Evolutionary conservation across 164 flowering plant species (phyloP), one percentile per base, ranked within the genome.

Genomic region (Amborella trichopoda): DNA sequence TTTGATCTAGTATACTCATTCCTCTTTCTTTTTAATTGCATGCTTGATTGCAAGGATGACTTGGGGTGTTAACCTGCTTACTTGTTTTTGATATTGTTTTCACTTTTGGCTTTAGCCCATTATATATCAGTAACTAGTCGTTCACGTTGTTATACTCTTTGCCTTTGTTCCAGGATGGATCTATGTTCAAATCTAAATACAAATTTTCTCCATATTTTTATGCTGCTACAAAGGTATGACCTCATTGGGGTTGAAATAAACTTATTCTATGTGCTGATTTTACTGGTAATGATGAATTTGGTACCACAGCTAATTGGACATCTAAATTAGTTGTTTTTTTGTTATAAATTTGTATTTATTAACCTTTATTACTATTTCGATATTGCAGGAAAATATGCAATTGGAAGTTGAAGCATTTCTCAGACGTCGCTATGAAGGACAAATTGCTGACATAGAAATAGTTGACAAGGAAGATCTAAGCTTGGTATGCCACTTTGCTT

Each of bases 391-490:
- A 0, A 77, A 80, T 48, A 70, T 66, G 82, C 88, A 81, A 68
- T 72, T 72, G 72, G 95, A 88, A 48, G 96, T 91, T 5, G 95
- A 87, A 50, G 76, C 81, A 14, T 87, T 78, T 55, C 61, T 91
- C 56, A 77, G 81, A 38, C 59, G 96, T 45, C 81, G 83, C 1
- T 87, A 87, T 55, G 86, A 91, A 66, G 76, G 69, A 38, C 78
- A 82, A 46, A 72, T 84, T 61, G 80, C 76, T 26, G 72, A 78
- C 32, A 67, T 84, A 46, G 80, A 80, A 50, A 77, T 84, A 50
- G 39, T 87, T 41, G 82, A 77, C 30, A 91, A 91, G 56, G 99
- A 91, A 58, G 96, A 91, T 56, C 85, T 91, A 46, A 65, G 72
- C 66, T 76, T 91, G 34, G 98, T 37, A 37, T 37, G n/a, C n/a